These are phyloP conservation scores for Colletotrichum eremochloae DNA, from an alignment of 2,329 filamentous ascomycete species.

Conservation along the genomic window DNA sequence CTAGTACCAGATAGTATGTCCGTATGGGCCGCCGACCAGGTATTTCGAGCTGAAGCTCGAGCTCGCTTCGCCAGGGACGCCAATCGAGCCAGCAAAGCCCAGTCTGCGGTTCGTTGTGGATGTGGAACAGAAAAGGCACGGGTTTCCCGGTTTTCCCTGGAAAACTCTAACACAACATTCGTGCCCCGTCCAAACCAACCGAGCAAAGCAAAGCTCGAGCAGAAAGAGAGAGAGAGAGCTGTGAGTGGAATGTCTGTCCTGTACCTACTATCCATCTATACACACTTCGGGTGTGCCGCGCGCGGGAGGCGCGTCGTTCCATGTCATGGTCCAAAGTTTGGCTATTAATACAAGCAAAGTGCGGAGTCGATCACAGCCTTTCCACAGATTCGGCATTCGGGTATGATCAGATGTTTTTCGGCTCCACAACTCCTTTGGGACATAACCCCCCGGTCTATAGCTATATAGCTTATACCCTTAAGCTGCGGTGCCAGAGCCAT, in stretches of 20 bases:
- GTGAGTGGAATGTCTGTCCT: not conserved
- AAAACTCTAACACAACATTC: slow-evolving; percentile 3
- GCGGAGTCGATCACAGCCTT: slow-evolving; percentile 37
- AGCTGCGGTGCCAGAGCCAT: slow-evolving; percentile 13
- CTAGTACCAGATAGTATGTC: too few species aligned
- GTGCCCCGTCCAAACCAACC: not conserved
- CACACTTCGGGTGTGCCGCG: not conserved
- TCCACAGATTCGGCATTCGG: slow-evolving; percentile 41
- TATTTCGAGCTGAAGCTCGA: slow-evolving; percentile 17
- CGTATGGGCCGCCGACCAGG: slow-evolving; percentile 1
- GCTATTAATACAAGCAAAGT: slow-evolving; percentile 34
- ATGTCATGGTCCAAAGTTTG: not conserved
- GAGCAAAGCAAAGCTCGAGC: not conserved
- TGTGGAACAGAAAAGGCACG: not conserved
- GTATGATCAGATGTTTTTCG: slow-evolving; percentile 39
- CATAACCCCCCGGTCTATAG: slow-evolving; percentile 23
- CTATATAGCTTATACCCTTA: slow-evolving; percentile 30
- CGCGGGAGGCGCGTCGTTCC: not conserved
- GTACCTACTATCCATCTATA: not conserved
- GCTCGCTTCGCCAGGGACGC: slow-evolving; percentile 30
- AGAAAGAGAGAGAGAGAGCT: not conserved
- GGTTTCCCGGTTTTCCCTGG: not conserved
- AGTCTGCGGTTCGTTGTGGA: slow-evolving; percentile 17
- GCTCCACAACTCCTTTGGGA: slow-evolving; percentile 37
- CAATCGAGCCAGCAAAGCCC: slow-evolving; percentile 25